phyloP scores from a whole-genome alignment of 2,329 filamentous ascomycete genomes.

The Verticillium nubilum region DNA sequence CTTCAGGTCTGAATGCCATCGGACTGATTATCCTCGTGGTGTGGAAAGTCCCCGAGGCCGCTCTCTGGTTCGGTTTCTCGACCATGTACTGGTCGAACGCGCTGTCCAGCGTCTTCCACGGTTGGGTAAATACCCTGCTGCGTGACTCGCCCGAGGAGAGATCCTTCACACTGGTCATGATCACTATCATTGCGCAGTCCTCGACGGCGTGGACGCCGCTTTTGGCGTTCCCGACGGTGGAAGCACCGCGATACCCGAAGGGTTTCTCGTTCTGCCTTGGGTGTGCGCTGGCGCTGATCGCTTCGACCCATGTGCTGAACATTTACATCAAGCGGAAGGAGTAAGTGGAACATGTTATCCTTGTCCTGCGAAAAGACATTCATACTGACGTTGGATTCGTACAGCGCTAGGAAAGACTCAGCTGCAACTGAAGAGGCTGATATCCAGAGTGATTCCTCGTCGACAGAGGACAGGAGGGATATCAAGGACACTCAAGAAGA shows the following conservation, averaged over 20 bases:
- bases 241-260: conserved; percentile 35
- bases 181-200: conserved; percentile 46
- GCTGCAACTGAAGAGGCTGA: not conserved
- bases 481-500: not conserved
- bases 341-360: not conserved
- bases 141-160: conserved; percentile 39
- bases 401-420: not conserved
- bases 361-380: not conserved
- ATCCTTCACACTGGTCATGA: conserved; percentile 41
- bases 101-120: conserved; percentile 49
- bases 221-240: conserved; percentile 41
- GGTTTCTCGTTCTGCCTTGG: conserved; percentile 29
- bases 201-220: conserved; percentile 52
- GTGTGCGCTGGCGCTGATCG: conserved; percentile 8
- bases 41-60: conserved; percentile 50
- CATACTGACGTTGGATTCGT: not conserved
- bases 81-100: conserved; percentile 43
- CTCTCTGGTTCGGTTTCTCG: conserved; percentile 46
- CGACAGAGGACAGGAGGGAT: not conserved
- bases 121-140: conserved; percentile 48
- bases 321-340: conserved; percentile 11
- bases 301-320: conserved; percentile 7
- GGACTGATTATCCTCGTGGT: conserved; percentile 47
- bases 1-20: conserved; percentile 44
- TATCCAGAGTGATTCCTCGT: not conserved